A percentile compares a stretch with the other conserved stretches of the same genome.
Conservation (phyloP, 2,329 filamentous ascomycete genomes). For the Thelonectria discophora region DNA sequence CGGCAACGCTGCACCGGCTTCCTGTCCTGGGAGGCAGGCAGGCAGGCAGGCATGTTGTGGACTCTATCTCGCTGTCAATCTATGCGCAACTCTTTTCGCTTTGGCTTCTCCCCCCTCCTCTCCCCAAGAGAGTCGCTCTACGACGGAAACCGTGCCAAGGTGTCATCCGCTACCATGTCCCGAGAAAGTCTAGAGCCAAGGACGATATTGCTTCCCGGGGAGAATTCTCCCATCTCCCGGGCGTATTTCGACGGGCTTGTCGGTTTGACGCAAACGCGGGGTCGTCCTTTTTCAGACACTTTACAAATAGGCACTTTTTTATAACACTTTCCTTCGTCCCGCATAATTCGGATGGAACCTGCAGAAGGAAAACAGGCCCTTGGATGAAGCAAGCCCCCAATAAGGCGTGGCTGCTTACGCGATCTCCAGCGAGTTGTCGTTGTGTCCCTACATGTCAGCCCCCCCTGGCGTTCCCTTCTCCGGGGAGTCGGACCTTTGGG, state of each 20-base stretch:
- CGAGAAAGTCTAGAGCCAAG: background rate
- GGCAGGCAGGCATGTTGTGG: too few species aligned
- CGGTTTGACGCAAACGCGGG: slow-evolving; percentile 9
- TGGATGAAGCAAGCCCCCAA: background rate
- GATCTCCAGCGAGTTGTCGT: too few species aligned
- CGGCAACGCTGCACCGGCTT: too few species aligned
- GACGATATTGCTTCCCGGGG: background rate
- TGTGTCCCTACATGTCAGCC: too few species aligned
- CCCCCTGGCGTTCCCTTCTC: background rate
- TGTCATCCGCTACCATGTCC: slow-evolving; percentile 13
- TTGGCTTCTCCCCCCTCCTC: background rate
- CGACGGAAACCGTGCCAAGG: slow-evolving; percentile 1
- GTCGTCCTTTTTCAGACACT: background rate
- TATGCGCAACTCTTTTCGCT: slow-evolving; percentile 17
- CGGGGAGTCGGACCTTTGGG: background rate
- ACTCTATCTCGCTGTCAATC: slow-evolving; percentile 9
- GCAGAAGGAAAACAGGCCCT: background rate
- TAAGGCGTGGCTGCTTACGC: too few species aligned
- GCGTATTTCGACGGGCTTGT: slow-evolving; percentile 22
- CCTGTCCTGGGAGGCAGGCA: slow-evolving; percentile 5
- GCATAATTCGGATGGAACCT: background rate
- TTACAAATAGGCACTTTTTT: background rate
- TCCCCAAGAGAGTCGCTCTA: background rate
- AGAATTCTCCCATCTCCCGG: slow-evolving; percentile 14
- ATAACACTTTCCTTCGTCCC: background rate